A percentile compares a stretch with the other conserved stretches of the same genome.
Evolutionary conservation across 2,329 filamentous ascomycete species (phyloP).

Genomic region (Trichoderma sp.): DNA sequence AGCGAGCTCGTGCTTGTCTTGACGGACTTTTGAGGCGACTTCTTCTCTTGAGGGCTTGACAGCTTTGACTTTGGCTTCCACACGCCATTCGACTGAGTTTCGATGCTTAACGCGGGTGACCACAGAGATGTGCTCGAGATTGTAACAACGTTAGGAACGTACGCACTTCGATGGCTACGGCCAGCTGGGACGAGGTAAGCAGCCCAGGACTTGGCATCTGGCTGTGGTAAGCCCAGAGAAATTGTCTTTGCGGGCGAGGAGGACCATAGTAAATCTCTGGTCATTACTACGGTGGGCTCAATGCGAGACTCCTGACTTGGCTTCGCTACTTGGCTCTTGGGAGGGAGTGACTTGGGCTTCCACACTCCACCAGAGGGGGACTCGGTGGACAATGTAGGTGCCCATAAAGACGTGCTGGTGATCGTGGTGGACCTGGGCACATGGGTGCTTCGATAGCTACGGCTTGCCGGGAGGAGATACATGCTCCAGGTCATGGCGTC

Average conservation of each 20-base stretch:
- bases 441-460: not conserved
- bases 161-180: not conserved
- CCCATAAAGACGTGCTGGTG: conserved; percentile 39
- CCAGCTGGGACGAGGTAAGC: not conserved
- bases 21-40: not conserved
- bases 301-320: not conserved
- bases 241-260: not conserved
- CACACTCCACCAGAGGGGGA: not conserved
- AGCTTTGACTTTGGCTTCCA: not conserved
- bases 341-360: not conserved
- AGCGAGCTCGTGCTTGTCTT: not conserved
- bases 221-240: conserved; percentile 1
- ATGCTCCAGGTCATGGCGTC: not conserved
- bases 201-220: not conserved
- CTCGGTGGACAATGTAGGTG: not conserved
- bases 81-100: not conserved
- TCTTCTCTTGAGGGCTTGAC: not conserved
- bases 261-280: not conserved
- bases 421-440: conserved; percentile 30
- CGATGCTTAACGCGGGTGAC: not conserved
- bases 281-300: not conserved
- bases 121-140: conserved; percentile 13
- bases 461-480: not conserved
- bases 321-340: not conserved
- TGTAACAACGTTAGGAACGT: not conserved